Base-by-base conservation (phyloP, 768 basidiomycete genomes). In the Boletus vinaceobasis region DNA sequence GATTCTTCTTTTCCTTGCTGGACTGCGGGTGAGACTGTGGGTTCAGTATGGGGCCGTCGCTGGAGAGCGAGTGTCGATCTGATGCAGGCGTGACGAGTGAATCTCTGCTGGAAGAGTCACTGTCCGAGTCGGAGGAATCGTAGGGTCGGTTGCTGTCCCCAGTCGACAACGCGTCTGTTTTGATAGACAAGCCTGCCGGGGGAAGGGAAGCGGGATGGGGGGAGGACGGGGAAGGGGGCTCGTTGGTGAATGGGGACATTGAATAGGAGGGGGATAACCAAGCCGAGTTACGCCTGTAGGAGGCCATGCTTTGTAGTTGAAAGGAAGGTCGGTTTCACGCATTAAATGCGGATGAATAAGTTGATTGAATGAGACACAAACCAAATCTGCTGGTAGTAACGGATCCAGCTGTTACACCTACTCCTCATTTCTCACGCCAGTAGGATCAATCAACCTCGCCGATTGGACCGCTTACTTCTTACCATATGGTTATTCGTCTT, bases 1-100 rank as follows among this genome's bases (percentile, higher is more conserved):
- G 17, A 27, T 23, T 43, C 42, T 60, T 63, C 31, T 47, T 60
- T 35, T 69, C 67, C 44, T 59, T 60, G 32, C 10, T 23, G 13
- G 21, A 37, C 38, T 54, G 50, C 10, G 11, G 11, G 43, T 43
- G 48, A 8, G 17, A 31, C 29, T 57, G 47, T 32, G 32, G 6
- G 17, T 49, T 39, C 3, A 17, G 21, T 32, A 15, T 29, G 23
- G 48, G 53, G 23, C 58, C 46, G 31, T 67, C 53, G 46, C 19
- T n/a, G 38, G 55, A 59, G 5, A 23, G 49, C 5, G 48, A 43
- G 23, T 26, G 46, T 5, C 27, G 51, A 19, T 55, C 57, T 1
- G 45, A 53, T 0, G 36, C 9, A 2, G 43, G 36, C 1, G 63
- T 43, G 40, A 43, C 4, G 32, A 47, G 47, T 0, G 56, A 56